Conservation (phyloP, 1,284 basidiomycete species). For the Microbotryum silenes-acaulis region DNA sequence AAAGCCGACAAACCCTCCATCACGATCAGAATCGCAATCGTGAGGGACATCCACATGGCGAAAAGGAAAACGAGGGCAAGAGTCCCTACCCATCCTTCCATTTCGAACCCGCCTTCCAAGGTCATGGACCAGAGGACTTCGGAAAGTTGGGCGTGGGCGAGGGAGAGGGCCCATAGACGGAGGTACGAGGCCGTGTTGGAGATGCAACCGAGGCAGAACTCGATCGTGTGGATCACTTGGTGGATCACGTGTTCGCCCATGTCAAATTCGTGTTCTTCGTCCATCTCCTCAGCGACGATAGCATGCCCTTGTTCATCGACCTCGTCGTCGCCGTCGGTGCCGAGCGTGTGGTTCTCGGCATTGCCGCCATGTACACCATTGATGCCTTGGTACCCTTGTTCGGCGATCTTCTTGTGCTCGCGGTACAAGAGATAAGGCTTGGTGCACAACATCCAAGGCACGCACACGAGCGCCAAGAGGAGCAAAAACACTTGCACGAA, state of each 20-base stretch:
- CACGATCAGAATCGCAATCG: slow-evolving; percentile 30
- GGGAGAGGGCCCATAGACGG: slow-evolving; percentile 94
- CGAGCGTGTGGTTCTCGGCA: slow-evolving; percentile 46
- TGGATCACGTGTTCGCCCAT: slow-evolving; percentile 93
- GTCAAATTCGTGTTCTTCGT: slow-evolving; percentile 50
- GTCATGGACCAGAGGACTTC: slow-evolving; percentile 60
- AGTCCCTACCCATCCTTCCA: slow-evolving; percentile 40
- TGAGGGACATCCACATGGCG: slow-evolving; percentile 35
- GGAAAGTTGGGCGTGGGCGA: slow-evolving; percentile 94
- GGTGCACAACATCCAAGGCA: slow-evolving; percentile 87
- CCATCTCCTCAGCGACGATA: slow-evolving; percentile 23
- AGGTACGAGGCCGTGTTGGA: slow-evolving; percentile 99
- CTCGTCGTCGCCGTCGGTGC: slow-evolving; percentile 67
- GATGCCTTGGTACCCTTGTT: slow-evolving; percentile 69
- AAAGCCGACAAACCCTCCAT: slow-evolving; percentile 75
- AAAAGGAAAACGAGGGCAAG: slow-evolving; percentile 55
- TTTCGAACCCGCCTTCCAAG: slow-evolving; percentile 53
- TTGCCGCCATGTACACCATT: slow-evolving; percentile 45
- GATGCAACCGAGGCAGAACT: slow-evolving; percentile 97
- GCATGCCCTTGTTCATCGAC: slow-evolving; percentile 52
- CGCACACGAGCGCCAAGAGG: slow-evolving; percentile 73
- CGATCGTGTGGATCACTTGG: slow-evolving; percentile 92
- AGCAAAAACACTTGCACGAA: slow-evolving; percentile 74
- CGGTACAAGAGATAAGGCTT: slow-evolving; percentile 94
- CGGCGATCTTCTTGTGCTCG: slow-evolving; percentile 77